Conservation (phyloP, 768 basidiomycete species). For the Kwoniella botswanensis region DNA sequence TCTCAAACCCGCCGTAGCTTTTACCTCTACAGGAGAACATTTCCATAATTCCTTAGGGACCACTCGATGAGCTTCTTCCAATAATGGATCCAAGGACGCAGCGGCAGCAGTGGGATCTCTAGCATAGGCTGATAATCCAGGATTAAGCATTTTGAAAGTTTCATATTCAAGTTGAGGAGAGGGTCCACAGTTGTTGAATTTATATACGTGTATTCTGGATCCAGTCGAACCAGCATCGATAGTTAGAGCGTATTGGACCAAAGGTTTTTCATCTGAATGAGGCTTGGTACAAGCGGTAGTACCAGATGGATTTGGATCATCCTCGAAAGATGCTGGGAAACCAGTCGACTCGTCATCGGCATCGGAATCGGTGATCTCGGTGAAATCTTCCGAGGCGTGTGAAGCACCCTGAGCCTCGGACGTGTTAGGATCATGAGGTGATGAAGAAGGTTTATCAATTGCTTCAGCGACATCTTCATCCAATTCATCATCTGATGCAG, state of each 20-base stretch:
- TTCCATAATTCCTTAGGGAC: slow-evolving; percentile 70
- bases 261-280: slow-evolving; percentile 61
- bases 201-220: slow-evolving; percentile 97
- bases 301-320: slow-evolving; percentile 73
- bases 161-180: slow-evolving; percentile 88
- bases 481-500: slow-evolving; percentile 7
- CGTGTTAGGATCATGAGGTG: slow-evolving; percentile 37
- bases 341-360: slow-evolving; percentile 16
- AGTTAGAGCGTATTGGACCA: slow-evolving; percentile 94
- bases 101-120: slow-evolving; percentile 73
- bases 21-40: slow-evolving; percentile 88
- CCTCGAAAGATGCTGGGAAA: slow-evolving; percentile 65
- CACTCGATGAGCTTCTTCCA: slow-evolving; percentile 77
- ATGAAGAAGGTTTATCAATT: slow-evolving; percentile 1
- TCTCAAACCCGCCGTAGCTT: slow-evolving; percentile 88
- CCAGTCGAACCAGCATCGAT: slow-evolving; percentile 98
- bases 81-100: slow-evolving; percentile 72
- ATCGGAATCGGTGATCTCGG: slow-evolving; percentile 44
- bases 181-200: slow-evolving; percentile 86
- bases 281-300: slow-evolving; percentile 75
- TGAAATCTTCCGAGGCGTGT: slow-evolving; percentile 46
- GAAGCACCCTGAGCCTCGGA: slow-evolving; percentile 38
- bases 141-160: slow-evolving; percentile 79
- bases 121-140: slow-evolving; percentile 74
- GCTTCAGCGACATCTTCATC: slow-evolving; percentile 18